These are phyloP conservation scores for Xylaria multiplex DNA, from an alignment of 2,329 filamentous ascomycete genomes.

Conservation along the genomic window DNA sequence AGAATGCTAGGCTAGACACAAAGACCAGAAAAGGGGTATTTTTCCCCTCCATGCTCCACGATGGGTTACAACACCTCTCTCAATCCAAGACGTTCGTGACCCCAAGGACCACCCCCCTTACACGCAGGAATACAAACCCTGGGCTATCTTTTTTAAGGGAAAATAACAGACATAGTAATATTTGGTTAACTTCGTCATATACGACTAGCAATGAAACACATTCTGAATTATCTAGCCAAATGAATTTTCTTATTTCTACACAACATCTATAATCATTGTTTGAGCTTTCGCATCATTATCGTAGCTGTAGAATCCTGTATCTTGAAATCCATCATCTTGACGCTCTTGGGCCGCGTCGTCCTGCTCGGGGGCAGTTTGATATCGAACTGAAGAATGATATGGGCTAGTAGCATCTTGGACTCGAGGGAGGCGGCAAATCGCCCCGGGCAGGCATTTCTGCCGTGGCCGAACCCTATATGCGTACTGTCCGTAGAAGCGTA, in stretches of 20 bases:
- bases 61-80: no score
- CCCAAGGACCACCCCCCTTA: no score
- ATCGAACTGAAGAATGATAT: slow-evolving; percentile 18
- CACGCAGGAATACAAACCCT: no score
- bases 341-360: slow-evolving; percentile 11
- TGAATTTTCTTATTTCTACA: background rate
- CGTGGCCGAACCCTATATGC: slow-evolving; percentile 16
- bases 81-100: no score
- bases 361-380: slow-evolving; percentile 14
- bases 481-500: slow-evolving; percentile 15
- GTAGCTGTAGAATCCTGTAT: slow-evolving; percentile 13
- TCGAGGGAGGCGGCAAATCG: slow-evolving; percentile 15
- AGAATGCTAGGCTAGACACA: background rate
- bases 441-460: slow-evolving; percentile 6
- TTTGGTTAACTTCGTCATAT: no score
- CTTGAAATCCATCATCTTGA: slow-evolving; percentile 22
- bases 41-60: no score
- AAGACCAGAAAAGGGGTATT: no score
- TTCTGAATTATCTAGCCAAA: background rate
- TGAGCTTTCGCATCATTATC: slow-evolving; percentile 14
- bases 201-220: no score
- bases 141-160: no score
- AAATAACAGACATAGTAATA: no score
- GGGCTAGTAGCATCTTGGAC: slow-evolving; percentile 18
- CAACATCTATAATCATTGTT: background rate